Base-by-base conservation (phyloP, 768 basidiomycete species). In the Xerocomus potaroensis region DNA sequence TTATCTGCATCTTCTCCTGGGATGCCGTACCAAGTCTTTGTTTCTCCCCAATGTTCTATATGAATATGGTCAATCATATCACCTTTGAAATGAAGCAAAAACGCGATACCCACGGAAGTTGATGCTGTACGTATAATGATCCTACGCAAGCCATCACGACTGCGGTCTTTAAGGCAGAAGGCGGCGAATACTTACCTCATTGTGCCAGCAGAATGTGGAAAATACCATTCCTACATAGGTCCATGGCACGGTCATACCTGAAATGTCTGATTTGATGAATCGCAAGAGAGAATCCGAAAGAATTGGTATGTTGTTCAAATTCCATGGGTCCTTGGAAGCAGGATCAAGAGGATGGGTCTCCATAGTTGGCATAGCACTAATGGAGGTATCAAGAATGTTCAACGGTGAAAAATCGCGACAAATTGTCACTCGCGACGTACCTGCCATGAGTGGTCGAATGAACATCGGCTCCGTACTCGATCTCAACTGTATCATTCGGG, bases 181-280 rank as follows among this genome's bases (percentile, higher is more conserved):
- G 48, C 19, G 53, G 51, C 37, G 54, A 36, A 35, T 51, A 59
- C 72, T 46, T 57, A 88, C 89, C 80, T 92, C 94, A 61, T 99
- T 99, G 70, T 99, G 96, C 96, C 96, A 99, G 64, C 95, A 98
- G 68, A 99, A 99, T 3, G 96, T 95, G 12, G 94, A 95, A 65
- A 99, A 99, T 15, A 92, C 76, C 95, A 98, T 98, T 38, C 96
- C 96, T 51, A 98, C 91, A 65, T 99, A 99, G 30, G 91, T 96
- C 94, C 93, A 97, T 10, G 94, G 94, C 9, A 97, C 91, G 2
- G 95, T 98, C 95, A 99, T 99, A 12, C 96, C 96, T 43, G 94
- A 97, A 45, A 99, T 96, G 65, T 98, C 94, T 4, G 92, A 94
- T 69, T 97, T 96, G 72, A 99, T 96, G 67, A 85, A 99, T 11